Base-by-base conservation (phyloP, 2,329 filamentous ascomycete species). In the Taxawa tesnikishii region DNA sequence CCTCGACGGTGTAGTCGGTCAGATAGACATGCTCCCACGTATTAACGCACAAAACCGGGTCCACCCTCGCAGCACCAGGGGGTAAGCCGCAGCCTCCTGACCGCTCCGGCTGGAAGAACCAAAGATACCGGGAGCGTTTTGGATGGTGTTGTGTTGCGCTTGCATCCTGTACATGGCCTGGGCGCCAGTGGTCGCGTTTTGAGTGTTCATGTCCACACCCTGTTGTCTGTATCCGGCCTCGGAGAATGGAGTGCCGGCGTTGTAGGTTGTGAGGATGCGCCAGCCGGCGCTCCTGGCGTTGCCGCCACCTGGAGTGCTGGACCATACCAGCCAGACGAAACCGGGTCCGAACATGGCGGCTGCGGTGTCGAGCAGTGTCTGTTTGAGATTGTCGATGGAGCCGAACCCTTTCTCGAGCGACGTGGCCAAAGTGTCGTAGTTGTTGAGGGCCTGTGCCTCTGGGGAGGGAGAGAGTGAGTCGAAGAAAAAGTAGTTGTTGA, bases 11-110 rank as follows among this genome's bases (percentile, higher is more conserved):
- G 57, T 82, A 94, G 55, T 96, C 85, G 34, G 73, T 70, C 54
- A 96, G 62, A 74, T 82, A 98, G 6, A 80, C 78, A 59, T 96
- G 90, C 65, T 96, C 79, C 90, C 90, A 98, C 4, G 85, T 94
- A 61, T 85, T 96, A 38, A 96, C 70, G 54, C 88, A 94, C 46
- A 98, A 63, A 38, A 96, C 66, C 9, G 88, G 87, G 35, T 75
- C 66, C 19, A 87, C 57, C 29, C 79, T 69, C 41, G 74, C 68
- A 36, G 77, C 78, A 24, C 79, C 80, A 2, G 79, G 75, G 75
- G 68, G 37, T 68, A 55, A 34, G 54, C 57, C 10, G 50, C 43
- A 39, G 44, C 50, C 29, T 48, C 44, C 38, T 42, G 39, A 11
- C 44, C 48, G 21, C 28, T 37, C 19, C 49, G 37, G 4, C 47